Base-by-base conservation (phyloP, 2,329 filamentous ascomycete genomes). In the Domatiomyces globalis region DNA sequence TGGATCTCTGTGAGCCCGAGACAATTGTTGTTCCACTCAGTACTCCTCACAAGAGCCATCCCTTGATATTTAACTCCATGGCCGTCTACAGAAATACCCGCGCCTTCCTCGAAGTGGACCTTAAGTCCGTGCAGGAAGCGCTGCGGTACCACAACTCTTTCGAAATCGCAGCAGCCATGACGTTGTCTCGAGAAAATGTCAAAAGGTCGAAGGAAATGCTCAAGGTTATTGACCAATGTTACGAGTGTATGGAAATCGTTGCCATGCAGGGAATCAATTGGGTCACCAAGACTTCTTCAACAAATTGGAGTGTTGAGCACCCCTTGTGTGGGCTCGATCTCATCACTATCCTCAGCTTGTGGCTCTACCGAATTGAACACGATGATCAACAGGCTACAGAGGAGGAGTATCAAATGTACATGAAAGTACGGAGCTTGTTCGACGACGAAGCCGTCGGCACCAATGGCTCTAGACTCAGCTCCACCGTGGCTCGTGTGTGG, bases 321-420 rank as follows among this genome's bases (percentile, higher is more conserved):
- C 89, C 92, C 49, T 81, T 98, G 53, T 95, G 89, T 65, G 90
- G 90, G 56, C 81, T 98, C 73, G 92, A 98, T 68, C 77, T 96
- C 60, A 95, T 98, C 81, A 92, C 96, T 67, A 92, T 95, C 62
- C 83, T 98, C 61, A 95, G 87, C 63, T 76, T 96, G 60, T 98
- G 92, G 92, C 83, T 98, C 63, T 96, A 95, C 75, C 88, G 89
- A 72, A 84, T 98, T 75, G 92, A 98, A 84, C 89, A 96, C 73
- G 92, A 98, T 74, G 89, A 94, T 59, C 90, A 96, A 73, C 83
- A 84, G 22, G 85, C 87, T 33, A 86, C 81, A 27, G 83, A 85
- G 60, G 87, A 94, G 63, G 87, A 95, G 69, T 71, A 85, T 62
- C 77, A 74, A 68, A 94, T 94, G 87, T 94, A 94, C 70, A 85